Percentiles rank a stretch among this genome's conserved stretches.
These are phyloP conservation scores for Coffea eugenioides DNA, from an alignment of 257 asterid species.

Conservation along the genomic window DNA sequence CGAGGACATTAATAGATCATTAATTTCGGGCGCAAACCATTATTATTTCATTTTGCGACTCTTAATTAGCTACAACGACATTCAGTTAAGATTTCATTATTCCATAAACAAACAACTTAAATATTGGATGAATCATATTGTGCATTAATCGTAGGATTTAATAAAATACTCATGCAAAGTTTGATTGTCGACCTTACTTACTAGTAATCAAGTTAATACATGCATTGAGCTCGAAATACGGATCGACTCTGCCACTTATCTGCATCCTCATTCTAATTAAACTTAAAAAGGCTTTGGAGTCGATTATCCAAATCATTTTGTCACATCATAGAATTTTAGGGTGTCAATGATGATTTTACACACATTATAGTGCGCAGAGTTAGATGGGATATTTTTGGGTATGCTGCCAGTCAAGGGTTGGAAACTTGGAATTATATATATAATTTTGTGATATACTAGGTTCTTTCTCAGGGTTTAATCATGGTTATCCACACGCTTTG, in stretches of 20 bases:
- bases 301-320: background rate
- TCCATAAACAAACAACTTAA: too few relatives aligned
- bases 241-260: background rate
- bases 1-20: background rate
- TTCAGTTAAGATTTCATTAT: too few relatives aligned
- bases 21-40: too few relatives aligned
- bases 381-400: conserved; percentile 3
- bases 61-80: too few relatives aligned
- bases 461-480: conserved; percentile 18
- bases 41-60: too few relatives aligned
- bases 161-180: background rate
- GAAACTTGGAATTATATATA: background rate
- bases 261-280: background rate
- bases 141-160: background rate
- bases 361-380: background rate
- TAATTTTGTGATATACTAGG: conserved; percentile 31
- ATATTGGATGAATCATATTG: too few relatives aligned
- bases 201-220: background rate
- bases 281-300: background rate
- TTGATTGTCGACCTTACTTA: background rate
- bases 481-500: conserved; percentile 22
- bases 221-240: background rate
- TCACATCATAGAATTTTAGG: background rate
- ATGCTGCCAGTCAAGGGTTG: background rate
- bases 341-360: background rate